Evolutionary conservation across 1,284 basidiomycete genomes (phyloP).

Genomic region (Salmacisia buchloeana): DNA sequence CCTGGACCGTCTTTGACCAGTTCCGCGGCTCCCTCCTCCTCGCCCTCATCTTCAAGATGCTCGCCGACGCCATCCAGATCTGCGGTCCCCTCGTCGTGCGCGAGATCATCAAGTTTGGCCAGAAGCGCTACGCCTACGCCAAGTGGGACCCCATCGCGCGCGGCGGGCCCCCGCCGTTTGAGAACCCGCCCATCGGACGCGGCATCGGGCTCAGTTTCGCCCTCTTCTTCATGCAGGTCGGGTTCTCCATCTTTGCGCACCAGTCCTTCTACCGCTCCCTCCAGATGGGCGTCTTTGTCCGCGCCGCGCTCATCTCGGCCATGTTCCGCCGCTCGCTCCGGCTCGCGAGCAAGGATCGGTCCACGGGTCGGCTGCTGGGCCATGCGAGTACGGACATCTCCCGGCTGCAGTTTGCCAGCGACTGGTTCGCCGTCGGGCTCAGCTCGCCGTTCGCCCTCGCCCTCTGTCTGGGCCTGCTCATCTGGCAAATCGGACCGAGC

Average conservation of each 20-base stretch:
- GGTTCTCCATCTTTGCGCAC: constrained; percentile 66
- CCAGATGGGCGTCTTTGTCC: constrained; percentile 61
- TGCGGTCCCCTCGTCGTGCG: constrained; percentile 41
- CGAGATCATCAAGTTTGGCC: constrained; percentile 36
- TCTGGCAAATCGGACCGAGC: constrained; percentile 71
- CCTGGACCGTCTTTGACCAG: constrained; percentile 71
- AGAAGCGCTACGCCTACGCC: constrained; percentile 21
- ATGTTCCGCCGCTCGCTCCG: constrained; percentile 75
- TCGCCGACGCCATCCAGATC: constrained; percentile 42
- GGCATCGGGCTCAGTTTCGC: constrained; percentile 44
- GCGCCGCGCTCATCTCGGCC: constrained; percentile 79
- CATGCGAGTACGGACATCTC: constrained; percentile 89
- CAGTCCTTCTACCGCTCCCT: constrained; percentile 68
- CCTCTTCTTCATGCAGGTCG: constrained; percentile 66
- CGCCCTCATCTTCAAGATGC: constrained; percentile 62
- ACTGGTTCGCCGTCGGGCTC: constrained; percentile 72
- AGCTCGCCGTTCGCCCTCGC: constrained; percentile 58
- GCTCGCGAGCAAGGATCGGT: constrained; percentile 74
- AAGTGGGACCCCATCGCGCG: constrained; percentile 10
- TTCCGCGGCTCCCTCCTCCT: constrained; percentile 78
- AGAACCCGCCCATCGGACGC: constrained; percentile 25
- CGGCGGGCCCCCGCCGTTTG: constrained; percentile 1
- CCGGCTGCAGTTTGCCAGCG: constrained; percentile 80
- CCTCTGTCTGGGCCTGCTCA: constrained; percentile 58
- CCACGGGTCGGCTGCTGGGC: constrained; percentile 77